These are phyloP conservation scores for Taphrina confusa DNA, from an alignment of 1,139 yeast genomes.

Conservation along the genomic window DNA sequence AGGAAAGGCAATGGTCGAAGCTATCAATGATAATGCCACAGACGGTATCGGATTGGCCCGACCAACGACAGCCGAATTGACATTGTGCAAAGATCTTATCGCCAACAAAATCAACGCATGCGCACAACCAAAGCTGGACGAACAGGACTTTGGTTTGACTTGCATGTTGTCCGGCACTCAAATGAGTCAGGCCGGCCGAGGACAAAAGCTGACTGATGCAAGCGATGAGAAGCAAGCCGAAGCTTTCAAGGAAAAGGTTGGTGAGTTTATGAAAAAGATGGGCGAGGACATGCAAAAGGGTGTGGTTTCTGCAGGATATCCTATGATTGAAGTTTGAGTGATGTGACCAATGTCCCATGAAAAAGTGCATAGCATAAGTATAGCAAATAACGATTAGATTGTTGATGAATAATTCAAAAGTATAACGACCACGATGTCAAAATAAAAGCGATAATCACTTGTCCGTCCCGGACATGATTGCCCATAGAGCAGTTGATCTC, in stretches of 20 bases:
- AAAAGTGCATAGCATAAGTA: too few species aligned
- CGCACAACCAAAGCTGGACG: slow-evolving; percentile 8
- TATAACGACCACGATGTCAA: too few species aligned
- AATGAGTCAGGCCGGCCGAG: slow-evolving; percentile 18
- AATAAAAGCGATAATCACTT: too few species aligned
- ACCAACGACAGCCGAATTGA: slow-evolving; percentile 17
- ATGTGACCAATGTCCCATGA: too few species aligned
- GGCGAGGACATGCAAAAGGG: slow-evolving; percentile 13
- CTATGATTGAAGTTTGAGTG: slow-evolving; percentile 6
- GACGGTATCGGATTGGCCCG: slow-evolving; percentile 33
- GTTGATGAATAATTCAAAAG: too few species aligned
- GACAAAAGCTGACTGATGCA: slow-evolving; percentile 13
- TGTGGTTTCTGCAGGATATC: slow-evolving; percentile 20
- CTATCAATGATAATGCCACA: slow-evolving; percentile 9
- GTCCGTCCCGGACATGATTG: too few species aligned
- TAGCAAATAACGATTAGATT: too few species aligned
- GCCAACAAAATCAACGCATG: slow-evolving; percentile 16
- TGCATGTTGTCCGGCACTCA: slow-evolving; percentile 15
- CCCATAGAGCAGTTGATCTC: too few species aligned
- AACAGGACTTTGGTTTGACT: slow-evolving; percentile 4
- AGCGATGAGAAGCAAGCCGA: slow-evolving; percentile 14
- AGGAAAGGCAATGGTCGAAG: slow-evolving; percentile 29
- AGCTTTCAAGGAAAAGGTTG: slow-evolving; percentile 1
- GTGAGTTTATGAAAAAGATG: slow-evolving; percentile 10
- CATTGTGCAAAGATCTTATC: slow-evolving; percentile 17